Conservation (phyloP, 768 basidiomycete species). For the Sarcodon sp. region DNA sequence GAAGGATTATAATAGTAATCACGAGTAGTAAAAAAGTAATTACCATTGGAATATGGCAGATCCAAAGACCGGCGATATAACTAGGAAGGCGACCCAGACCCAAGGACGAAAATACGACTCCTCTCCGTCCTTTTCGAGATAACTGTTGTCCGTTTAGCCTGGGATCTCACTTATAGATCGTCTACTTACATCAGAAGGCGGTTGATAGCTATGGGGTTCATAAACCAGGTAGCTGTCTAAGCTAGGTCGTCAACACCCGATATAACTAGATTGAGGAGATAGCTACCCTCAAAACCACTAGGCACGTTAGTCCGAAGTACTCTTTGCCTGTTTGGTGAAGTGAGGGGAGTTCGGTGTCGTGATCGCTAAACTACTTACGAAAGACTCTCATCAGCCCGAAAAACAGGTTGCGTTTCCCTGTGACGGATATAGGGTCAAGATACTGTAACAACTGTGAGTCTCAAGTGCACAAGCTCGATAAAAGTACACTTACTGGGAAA, state of each 20-base stretch:
- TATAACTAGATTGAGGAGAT: background rate
- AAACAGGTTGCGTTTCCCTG: conserved; percentile 11
- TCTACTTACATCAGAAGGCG: conserved; percentile 15
- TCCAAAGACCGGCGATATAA: conserved; percentile 30
- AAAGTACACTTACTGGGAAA: conserved; percentile 15
- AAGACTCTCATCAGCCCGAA: conserved; percentile 13
- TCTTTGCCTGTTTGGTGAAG: conserved; percentile 4
- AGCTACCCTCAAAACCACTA: conserved; percentile 1
- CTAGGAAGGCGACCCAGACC: conserved; percentile 50
- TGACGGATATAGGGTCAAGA: conserved; percentile 11
- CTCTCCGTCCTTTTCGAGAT: conserved; percentile 42
- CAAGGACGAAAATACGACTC: conserved; percentile 43
- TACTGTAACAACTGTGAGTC: conserved; percentile 10
- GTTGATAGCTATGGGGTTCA: conserved; percentile 19
- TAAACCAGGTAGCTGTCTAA: conserved; percentile 12
- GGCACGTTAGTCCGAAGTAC: conserved; percentile 3
- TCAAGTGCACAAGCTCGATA: background rate
- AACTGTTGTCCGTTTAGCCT: conserved; percentile 20
- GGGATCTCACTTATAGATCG: background rate
- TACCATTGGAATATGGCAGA: conserved; percentile 33
- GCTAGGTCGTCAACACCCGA: background rate
- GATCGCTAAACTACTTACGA: conserved; percentile 3
- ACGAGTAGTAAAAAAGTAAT: background rate
- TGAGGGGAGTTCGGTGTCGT: background rate
- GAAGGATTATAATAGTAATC: background rate